Percentiles rank a stretch among this genome's conserved stretches.
Evolutionary conservation across 75 land plant genomes (phyloP).

Genomic region (Cunninghamia lanceolata): DNA sequence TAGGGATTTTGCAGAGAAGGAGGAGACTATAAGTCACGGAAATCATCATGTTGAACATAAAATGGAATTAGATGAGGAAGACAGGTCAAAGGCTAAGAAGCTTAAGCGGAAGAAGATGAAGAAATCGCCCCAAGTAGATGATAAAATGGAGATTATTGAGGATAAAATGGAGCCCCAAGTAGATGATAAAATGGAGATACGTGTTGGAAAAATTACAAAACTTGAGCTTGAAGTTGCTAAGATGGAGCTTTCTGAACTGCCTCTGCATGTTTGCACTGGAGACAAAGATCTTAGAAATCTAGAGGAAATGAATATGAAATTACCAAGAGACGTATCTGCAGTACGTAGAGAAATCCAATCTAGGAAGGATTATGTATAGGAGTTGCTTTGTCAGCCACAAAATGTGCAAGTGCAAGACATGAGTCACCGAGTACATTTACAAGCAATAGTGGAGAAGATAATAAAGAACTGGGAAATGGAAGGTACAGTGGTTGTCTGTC

Average conservation of each 20-base stretch:
- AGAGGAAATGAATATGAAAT: not conserved
- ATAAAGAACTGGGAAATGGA: not conserved
- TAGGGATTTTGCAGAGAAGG: slow-evolving; percentile 10
- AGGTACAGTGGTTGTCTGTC: not conserved
- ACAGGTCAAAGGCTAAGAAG: not conserved
- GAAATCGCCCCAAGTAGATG: not conserved
- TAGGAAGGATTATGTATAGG: not conserved
- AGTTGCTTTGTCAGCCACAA: too few species aligned
- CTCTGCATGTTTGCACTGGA: not conserved
- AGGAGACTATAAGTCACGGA: not conserved
- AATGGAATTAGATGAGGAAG: slow-evolving; percentile 13
- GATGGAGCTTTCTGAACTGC: not conserved
- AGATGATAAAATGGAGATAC: slow-evolving; percentile 2
- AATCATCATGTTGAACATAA: not conserved
- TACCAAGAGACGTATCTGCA: not conserved
- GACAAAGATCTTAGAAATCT: not conserved
- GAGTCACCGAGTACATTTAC: not conserved
- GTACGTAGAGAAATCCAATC: not conserved
- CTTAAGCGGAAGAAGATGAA: slow-evolving; percentile 16
- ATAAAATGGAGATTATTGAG: too few species aligned
- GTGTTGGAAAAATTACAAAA: not conserved
- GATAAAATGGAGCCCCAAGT: slow-evolving; percentile 11
- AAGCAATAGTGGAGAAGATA: not conserved
- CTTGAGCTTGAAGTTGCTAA: not conserved
- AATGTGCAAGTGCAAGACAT: not conserved